phyloP scores from a whole-genome alignment of 225 moss, liverwort and hornwort genomes.

The Climacium dendroides region DNA sequence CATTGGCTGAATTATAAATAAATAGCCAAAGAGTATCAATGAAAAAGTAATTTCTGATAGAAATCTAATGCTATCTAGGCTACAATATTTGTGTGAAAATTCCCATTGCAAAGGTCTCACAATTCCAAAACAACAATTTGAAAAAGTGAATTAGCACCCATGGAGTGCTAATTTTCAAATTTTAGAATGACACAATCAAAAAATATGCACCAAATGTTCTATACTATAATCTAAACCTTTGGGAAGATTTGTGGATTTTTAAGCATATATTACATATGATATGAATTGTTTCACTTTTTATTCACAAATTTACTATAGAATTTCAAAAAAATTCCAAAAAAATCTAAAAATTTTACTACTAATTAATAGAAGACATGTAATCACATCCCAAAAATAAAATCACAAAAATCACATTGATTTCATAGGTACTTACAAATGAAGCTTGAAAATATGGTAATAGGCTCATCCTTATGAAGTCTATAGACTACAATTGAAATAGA shows the following conservation, averaged over 20 bases:
- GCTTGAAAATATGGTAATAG: neutral
- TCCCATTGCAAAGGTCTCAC: neutral
- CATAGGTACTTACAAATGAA: neutral
- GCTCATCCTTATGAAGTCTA: neutral
- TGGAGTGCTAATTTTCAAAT: rapidly evolving
- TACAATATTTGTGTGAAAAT: neutral
- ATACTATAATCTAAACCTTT: neutral
- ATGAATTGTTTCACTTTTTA: neutral
- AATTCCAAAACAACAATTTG: neutral
- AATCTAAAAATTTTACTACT: too few species aligned
- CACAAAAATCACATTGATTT: neutral
- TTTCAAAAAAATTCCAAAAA: too few species aligned
- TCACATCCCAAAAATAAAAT: neutral
- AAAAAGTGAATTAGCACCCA: neutral
- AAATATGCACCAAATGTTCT: neutral
- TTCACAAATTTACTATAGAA: neutral
- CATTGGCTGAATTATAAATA: too few species aligned
- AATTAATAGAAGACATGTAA: neutral
- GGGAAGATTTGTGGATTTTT: neutral
- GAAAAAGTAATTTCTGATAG: neutral
- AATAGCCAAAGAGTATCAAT: neutral
- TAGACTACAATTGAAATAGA: too few species aligned
- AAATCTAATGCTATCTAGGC: neutral
- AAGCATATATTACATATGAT: neutral
- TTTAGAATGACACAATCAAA: neutral